Conservation (phyloP, 768 basidiomycete species). For the Mycena maculata region DNA sequence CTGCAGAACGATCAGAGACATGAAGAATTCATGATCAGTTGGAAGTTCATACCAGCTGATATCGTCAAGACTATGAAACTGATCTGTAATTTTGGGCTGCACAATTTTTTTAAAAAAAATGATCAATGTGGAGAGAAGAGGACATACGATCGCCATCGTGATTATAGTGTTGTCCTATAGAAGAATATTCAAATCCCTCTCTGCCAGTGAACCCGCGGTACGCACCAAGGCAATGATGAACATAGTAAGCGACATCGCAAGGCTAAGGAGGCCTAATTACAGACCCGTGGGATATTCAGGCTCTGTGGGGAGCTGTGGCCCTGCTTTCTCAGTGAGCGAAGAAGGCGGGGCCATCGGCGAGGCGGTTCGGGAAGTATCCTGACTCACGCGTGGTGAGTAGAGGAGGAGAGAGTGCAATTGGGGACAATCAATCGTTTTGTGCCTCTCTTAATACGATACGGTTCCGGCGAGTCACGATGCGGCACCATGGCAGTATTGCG, state of each 20-base stretch:
- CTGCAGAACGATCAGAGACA: background rate
- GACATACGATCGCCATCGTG: conserved; percentile 4
- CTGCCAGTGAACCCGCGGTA: background rate
- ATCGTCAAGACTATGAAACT: conserved; percentile 23
- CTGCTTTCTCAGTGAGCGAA: too few species aligned
- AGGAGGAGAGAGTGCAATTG: too few species aligned
- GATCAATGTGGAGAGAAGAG: background rate
- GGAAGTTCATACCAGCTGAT: conserved; percentile 16
- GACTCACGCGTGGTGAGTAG: too few species aligned
- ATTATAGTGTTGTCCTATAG: conserved; percentile 16
- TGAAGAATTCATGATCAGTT: background rate
- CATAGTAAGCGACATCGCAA: conserved; percentile 9
- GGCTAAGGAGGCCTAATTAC: conserved; percentile 11
- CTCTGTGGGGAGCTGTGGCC: too few species aligned
- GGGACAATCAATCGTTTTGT: too few species aligned
- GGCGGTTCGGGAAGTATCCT: too few species aligned
- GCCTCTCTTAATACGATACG: too few species aligned
- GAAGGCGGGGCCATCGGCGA: too few species aligned
- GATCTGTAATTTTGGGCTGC: conserved; percentile 27
- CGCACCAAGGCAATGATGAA: conserved; percentile 19
- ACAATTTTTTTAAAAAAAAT: background rate
- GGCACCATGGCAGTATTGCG: too few species aligned
- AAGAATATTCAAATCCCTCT: too few species aligned
- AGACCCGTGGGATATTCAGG: conserved; percentile 23
- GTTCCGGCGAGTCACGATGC: too few species aligned